Conservation (phyloP, 306 rosid genomes). For the Sesbania bispinosa region DNA sequence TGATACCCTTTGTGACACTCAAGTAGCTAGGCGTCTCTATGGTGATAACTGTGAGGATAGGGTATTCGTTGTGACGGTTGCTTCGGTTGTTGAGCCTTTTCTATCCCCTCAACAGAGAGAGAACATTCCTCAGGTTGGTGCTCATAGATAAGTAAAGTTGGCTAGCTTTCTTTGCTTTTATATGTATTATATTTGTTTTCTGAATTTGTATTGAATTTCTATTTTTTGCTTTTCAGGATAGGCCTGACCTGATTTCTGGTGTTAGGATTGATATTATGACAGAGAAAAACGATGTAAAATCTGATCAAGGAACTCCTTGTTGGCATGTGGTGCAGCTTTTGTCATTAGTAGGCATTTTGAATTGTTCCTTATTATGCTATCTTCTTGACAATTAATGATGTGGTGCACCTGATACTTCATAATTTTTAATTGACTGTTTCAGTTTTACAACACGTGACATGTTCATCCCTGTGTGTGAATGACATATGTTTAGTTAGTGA, state of each 20-base stretch:
- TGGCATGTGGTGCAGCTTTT: slow-evolving; percentile 68
- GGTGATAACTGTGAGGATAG: slow-evolving; percentile 42
- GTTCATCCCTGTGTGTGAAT: slow-evolving; percentile 15
- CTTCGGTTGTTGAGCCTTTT: slow-evolving; percentile 92
- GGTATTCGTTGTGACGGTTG: slow-evolving; percentile 66
- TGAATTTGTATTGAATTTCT: background rate
- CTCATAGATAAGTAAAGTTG: background rate
- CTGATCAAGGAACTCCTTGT: slow-evolving; percentile 40
- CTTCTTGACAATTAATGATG: slow-evolving; percentile 10
- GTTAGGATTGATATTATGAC: slow-evolving; percentile 75
- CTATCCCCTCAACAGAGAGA: slow-evolving; percentile 58
- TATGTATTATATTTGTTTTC: slow-evolving; percentile 11
- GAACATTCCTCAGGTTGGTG: slow-evolving; percentile 52
- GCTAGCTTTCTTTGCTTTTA: slow-evolving; percentile 19
- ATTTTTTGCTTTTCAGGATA: slow-evolving; percentile 54
- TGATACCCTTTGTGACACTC: slow-evolving; percentile 49
- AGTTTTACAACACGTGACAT: background rate
- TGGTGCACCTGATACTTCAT: background rate
- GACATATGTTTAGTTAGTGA: background rate
- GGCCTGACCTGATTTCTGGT: slow-evolving; percentile 75
- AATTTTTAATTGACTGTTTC: background rate
- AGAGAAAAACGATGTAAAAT: slow-evolving; percentile 48
- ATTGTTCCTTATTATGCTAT: background rate
- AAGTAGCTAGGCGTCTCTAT: slow-evolving; percentile 43
- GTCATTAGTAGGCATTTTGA: slow-evolving; percentile 53